These are phyloP conservation scores for Eucalyptus cloeziana DNA, from an alignment of 345 rosid genomes.

Conservation along the genomic window DNA sequence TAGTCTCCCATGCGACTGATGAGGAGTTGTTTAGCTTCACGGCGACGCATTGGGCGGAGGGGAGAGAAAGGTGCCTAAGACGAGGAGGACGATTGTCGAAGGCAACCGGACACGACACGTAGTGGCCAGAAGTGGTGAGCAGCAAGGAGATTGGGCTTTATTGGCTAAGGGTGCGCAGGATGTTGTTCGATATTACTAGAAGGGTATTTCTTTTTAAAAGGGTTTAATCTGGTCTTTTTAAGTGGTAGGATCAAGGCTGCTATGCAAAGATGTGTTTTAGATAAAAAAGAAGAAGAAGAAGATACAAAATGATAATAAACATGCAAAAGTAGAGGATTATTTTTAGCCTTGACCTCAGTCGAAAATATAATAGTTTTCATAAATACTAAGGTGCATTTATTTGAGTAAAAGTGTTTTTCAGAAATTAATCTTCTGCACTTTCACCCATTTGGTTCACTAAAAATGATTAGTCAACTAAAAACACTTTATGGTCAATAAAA, in stretches of 20 bases:
- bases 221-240: background rate
- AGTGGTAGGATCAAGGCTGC: background rate
- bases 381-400: too few species aligned
- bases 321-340: background rate
- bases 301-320: background rate
- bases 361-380: background rate
- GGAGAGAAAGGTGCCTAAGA: background rate
- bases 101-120: background rate
- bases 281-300: too few species aligned
- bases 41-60: background rate
- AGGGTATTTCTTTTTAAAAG: background rate
- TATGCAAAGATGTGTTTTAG: background rate
- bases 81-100: background rate
- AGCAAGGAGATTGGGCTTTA: background rate
- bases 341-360: fast-evolving
- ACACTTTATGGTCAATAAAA: background rate
- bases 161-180: background rate
- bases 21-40: background rate
- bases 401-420: background rate
- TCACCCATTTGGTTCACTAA: background rate
- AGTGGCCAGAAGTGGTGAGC: background rate
- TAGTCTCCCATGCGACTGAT: too few species aligned
- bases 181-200: background rate
- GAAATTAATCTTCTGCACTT: too few species aligned
- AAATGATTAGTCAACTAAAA: too few species aligned